Evolutionary conservation across 2,329 filamentous ascomycete species (phyloP), one percentile per base, ranked within the genome.

Genomic region (Verruconis gallopava): DNA sequence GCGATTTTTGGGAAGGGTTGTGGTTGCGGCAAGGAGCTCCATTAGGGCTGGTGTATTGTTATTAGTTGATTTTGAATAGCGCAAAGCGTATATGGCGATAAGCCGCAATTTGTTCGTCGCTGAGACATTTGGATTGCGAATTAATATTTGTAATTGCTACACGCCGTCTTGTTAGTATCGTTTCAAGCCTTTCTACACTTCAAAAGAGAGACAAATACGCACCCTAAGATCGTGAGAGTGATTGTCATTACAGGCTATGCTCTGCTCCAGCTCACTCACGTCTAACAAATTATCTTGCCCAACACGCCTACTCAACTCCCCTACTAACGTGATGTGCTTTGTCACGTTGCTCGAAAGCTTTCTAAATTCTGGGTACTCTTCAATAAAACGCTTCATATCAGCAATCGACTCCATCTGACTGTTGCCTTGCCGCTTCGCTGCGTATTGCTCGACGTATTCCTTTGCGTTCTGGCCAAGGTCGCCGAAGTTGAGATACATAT

Each of bases 311-410:
- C 86, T 95, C 32, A 98, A 71, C 57, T 98, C 93, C 1, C 86
- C 86, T 17, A 98, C 91, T 17, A 98, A 67, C 0, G 91, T 94
- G 44, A 98, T 93, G 57, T 98, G 91, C 58, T 98, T 98, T 65
- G 88, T 96, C 42, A 98, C 91, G 51, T 98, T 98, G 28, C 91
- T 88, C 2, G 91, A 95, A 1, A 98, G 75, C 55, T 95, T 93
- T 45, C 91, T 79, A 60, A 98, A 98, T 58, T 98, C 91, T 2
- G 91, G 91, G 56, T 96, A 98, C 55, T 98, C 91, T 61, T 98
- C 91, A 43, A 98, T 93, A 53, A 98, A 98, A 34, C 88, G 84
- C 61, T 98, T 98, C 93, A 98, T 98, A 58, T 98, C 91, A 43
- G 81, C 73, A 56, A 98, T 96, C 13, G 89, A 95, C 56, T 98